phyloP scores from a whole-genome alignment of 805 yeast species.

The Schizosaccharomyces lindneri region DNA sequence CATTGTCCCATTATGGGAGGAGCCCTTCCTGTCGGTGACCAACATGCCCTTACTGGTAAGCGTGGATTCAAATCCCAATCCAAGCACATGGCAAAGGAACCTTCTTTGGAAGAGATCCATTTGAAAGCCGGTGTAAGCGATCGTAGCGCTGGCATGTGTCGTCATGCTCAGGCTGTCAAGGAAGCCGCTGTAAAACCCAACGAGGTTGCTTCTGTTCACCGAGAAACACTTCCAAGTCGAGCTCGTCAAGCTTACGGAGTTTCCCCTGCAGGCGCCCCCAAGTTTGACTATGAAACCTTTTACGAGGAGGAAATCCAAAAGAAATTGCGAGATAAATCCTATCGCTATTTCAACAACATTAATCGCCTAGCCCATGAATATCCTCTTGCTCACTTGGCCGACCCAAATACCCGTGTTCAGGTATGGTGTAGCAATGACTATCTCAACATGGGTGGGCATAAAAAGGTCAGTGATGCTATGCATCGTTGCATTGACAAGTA shows the following conservation, averaged over 20 bases:
- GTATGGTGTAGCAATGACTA: constrained; percentile 99
- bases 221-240: background rate
- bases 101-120: background rate
- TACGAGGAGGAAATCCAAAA: constrained; percentile 39
- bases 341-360: constrained; percentile 89
- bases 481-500: constrained; percentile 56
- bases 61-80: background rate
- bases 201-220: background rate
- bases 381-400: constrained; percentile 70
- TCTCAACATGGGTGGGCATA: constrained; percentile 77
- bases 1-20: background rate
- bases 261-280: background rate
- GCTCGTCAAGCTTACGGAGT: background rate
- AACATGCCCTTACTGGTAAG: background rate
- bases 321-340: constrained; percentile 73
- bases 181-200: no score
- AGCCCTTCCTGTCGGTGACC: background rate
- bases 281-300: constrained; percentile 28
- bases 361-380: constrained; percentile 84
- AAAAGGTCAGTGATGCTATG: constrained; percentile 49
- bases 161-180: background rate
- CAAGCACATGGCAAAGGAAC: background rate
- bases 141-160: background rate
- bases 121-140: background rate
- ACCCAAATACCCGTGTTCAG: constrained; percentile 51